These are phyloP conservation scores for Fraxinus albicans DNA, from an alignment of 305 asterid species.

Conservation along the genomic window DNA sequence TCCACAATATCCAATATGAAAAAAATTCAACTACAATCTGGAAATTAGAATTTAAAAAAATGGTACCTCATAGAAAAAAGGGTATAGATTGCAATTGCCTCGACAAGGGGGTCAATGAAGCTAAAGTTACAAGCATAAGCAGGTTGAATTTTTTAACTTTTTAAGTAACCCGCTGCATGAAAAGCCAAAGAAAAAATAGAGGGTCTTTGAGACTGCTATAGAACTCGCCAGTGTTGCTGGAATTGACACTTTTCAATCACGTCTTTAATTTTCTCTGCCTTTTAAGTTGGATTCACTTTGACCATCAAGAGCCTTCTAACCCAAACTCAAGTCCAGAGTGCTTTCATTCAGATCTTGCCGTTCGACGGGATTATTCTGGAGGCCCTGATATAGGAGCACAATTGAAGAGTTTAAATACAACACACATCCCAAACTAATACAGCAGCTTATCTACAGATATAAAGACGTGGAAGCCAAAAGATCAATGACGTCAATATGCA, in stretches of 20 bases:
- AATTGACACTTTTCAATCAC: conserved; percentile 26
- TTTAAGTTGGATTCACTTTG: conserved; percentile 39
- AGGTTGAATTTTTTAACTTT: background rate
- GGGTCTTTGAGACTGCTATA: background rate
- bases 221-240: background rate
- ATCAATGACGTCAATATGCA: background rate
- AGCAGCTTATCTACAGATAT: background rate
- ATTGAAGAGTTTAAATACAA: conserved; percentile 10
- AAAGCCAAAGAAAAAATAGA: conserved; percentile 7
- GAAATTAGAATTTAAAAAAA: conserved; percentile 2
- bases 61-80: conserved; percentile 20
- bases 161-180: background rate
- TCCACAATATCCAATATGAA: conserved; percentile 1
- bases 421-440: background rate
- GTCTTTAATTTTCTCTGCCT: conserved; percentile 43
- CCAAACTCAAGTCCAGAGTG: conserved; percentile 76
- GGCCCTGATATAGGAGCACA: conserved; percentile 36
- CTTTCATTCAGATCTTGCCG: conserved; percentile 78
- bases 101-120: conserved; percentile 22
- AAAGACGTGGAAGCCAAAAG: background rate
- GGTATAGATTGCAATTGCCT: conserved; percentile 28
- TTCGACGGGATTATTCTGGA: conserved; percentile 37
- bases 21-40: background rate
- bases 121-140: conserved; percentile 15
- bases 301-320: conserved; percentile 37